Evolutionary conservation across 225 moss, liverwort and hornwort genomes (phyloP), one percentile per base, ranked within the genome.

Genomic region (Physcomitrellopsis africana): DNA sequence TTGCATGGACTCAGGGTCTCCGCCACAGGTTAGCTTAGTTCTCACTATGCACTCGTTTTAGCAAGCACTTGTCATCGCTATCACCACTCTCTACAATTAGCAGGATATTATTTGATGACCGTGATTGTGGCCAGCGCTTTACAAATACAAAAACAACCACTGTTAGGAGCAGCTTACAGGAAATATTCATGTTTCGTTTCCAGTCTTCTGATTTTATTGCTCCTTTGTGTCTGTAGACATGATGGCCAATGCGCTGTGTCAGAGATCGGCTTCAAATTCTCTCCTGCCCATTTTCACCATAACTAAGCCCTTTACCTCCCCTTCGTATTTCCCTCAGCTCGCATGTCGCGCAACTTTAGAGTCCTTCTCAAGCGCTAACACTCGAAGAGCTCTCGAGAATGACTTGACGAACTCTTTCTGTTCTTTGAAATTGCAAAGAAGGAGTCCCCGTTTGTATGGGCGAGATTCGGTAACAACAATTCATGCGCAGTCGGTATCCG

Each of bases 161-260:
- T 37, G 32, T 37, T 37, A 7, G 32, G 32, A 37, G 32, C 32
- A 7, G 4, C 32, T 2, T 37, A 37, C 32, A 37, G 32, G 4
- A 37, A 37, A 37, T 0, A 37, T 37, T 37, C 32, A 37, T 37
- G 32, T 2, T 37, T 37, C 7, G 32, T 37, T 37, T 37, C 32
- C 5, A 56, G 55, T 61, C 18, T 58, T 43, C 54, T 70, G n/a
- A 74, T 65, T 47, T 1, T 44, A 16, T n/a, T 8, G 37, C 10
- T 47, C 57, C 37, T 62, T 63, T 68, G 52, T 75, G 29, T 37
- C 44, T 82, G 81, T 76, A 83, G 80, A 72, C 74, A 83, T 71
- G 82, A 86, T 83, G 86, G 74, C 77, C 16, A 74, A 75, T 72
- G 63, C 74, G 43, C 51, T 77, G 63, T 70, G 74, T 68, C 86